Evolutionary conservation across 1,139 yeast species (phyloP), one percentile per base, ranked within the genome.

Genomic region (Blastobotrys arbuscula): DNA sequence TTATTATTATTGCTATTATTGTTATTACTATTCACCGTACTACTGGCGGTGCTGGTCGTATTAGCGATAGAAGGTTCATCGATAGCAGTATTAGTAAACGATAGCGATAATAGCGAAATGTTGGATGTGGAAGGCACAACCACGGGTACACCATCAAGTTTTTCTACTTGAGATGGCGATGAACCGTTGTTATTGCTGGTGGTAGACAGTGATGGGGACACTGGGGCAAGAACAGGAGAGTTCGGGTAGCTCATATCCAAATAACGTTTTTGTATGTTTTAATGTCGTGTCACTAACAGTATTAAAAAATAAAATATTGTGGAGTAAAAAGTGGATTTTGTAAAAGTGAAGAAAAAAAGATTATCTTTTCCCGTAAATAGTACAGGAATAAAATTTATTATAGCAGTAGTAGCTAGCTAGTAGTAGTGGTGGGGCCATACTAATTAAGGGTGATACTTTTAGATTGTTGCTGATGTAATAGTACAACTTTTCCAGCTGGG

Each of bases 221-320:
- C 24, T 31, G 47, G 47, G 3, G 47, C 30, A 10, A 44, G 24
- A 2, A 44, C 47, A 21, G 47, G 47, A 12, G 47, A 44, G 15
- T 38, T 13, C 24, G 47, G 47, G 30, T 35, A 33, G 31, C 31
- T 28, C 31, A 28, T 28, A n/a, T 9, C 13, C 13, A 5, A 28
- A 7, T 24, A 10, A 24, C n/a, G n/a, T n/a, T n/a, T n/a, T n/a
- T n/a, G n/a, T n/a, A n/a, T n/a, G n/a, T n/a, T n/a, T n/a, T n/a
- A n/a, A n/a, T n/a, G n/a, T n/a, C n/a, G n/a, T n/a, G n/a, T n/a
- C n/a, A n/a, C n/a, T n/a, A n/a, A n/a, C n/a, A n/a, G n/a, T n/a
- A n/a, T n/a, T n/a, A n/a, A n/a, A n/a, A n/a, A n/a, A n/a, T n/a
- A n/a, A n/a, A n/a, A n/a, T n/a, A n/a, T n/a, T n/a, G n/a, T n/a